Evolutionary conservation across 495 filamentous ascomycete genomes (phyloP).

Genomic region (Penicillium subrubescens): DNA sequence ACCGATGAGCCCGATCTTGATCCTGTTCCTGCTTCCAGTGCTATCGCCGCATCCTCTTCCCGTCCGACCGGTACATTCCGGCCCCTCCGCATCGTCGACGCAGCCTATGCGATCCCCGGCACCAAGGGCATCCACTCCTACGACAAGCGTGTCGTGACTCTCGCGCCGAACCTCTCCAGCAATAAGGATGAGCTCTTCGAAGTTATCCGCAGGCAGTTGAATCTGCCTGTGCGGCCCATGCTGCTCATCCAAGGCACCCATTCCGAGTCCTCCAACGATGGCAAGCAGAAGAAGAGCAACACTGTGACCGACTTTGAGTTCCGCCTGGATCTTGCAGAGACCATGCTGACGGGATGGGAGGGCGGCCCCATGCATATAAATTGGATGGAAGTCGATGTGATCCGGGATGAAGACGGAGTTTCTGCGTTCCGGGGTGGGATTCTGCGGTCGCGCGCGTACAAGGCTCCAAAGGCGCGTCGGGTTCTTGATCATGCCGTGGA

Average conservation of each 20-base stretch:
- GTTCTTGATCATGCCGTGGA: slow-evolving; percentile 4
- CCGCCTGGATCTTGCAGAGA: slow-evolving; percentile 38
- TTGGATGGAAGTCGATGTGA: slow-evolving; percentile 28
- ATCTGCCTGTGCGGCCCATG: slow-evolving; percentile 38
- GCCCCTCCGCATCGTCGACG: slow-evolving; percentile 21
- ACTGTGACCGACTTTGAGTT: slow-evolving; percentile 45
- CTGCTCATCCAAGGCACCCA: slow-evolving; percentile 40
- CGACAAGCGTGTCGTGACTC: slow-evolving; percentile 26
- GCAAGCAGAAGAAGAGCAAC: slow-evolving; percentile 35
- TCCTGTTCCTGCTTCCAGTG: not conserved
- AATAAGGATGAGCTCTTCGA: slow-evolving; percentile 28
- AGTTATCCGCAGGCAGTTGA: slow-evolving; percentile 34
- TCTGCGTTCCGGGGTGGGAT: slow-evolving; percentile 37
- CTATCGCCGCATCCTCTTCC: not conserved
- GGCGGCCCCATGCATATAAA: slow-evolving; percentile 1
- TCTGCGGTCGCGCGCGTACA: slow-evolving; percentile 24
- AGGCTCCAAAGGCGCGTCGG: slow-evolving; percentile 4
- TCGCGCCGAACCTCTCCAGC: slow-evolving; percentile 29
- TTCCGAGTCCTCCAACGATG: slow-evolving; percentile 26
- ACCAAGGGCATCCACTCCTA: slow-evolving; percentile 6
- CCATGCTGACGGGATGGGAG: slow-evolving; percentile 37
- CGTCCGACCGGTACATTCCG: not conserved
- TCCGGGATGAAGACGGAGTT: slow-evolving; percentile 29
- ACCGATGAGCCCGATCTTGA: slow-evolving; percentile 23
- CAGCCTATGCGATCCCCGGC: slow-evolving; percentile 27